Evolutionary conservation across 805 yeast genomes (phyloP).

Genomic region (Candida verbasci): DNA sequence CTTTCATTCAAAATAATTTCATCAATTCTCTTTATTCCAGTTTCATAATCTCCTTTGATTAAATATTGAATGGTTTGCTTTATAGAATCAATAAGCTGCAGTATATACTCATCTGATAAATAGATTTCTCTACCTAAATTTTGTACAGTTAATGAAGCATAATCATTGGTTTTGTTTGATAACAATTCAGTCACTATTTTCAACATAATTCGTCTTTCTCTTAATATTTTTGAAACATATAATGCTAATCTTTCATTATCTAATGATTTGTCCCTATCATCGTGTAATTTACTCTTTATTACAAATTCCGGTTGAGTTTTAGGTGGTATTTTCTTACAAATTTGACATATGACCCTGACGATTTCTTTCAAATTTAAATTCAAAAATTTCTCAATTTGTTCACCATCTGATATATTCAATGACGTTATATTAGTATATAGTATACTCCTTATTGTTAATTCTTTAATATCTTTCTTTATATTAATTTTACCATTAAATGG

Average conservation of each 20-base stretch:
- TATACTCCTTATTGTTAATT: constrained; percentile 38
- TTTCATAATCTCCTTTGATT: constrained; percentile 8
- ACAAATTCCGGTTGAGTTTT: constrained; percentile 18
- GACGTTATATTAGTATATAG: constrained; percentile 32
- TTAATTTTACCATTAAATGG: constrained; percentile 19
- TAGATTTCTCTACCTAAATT: constrained; percentile 37
- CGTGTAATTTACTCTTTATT: constrained; percentile 27
- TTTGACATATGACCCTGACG: constrained; percentile 43
- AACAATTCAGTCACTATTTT: constrained; percentile 43
- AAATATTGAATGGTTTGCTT: constrained; percentile 10
- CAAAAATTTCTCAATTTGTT: constrained; percentile 34
- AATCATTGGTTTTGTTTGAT: constrained; percentile 32
- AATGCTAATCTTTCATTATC: constrained; percentile 26
- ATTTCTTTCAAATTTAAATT: constrained; percentile 41
- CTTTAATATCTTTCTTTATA: constrained; percentile 14
- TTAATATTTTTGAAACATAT: constrained; percentile 37
- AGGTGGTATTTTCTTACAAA: constrained; percentile 35
- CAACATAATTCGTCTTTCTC: constrained; percentile 51
- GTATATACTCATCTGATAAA: constrained; percentile 27
- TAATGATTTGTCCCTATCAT: constrained; percentile 27
- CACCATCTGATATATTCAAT: constrained; percentile 34
- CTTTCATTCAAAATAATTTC: constrained; percentile 25
- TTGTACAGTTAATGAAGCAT: constrained; percentile 24
- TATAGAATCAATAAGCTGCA: constrained; percentile 16
- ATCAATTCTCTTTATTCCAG: constrained; percentile 15